These are phyloP conservation scores for Leucosporidium yakuticum DNA, from an alignment of 768 basidiomycete genomes.

Conservation along the genomic window DNA sequence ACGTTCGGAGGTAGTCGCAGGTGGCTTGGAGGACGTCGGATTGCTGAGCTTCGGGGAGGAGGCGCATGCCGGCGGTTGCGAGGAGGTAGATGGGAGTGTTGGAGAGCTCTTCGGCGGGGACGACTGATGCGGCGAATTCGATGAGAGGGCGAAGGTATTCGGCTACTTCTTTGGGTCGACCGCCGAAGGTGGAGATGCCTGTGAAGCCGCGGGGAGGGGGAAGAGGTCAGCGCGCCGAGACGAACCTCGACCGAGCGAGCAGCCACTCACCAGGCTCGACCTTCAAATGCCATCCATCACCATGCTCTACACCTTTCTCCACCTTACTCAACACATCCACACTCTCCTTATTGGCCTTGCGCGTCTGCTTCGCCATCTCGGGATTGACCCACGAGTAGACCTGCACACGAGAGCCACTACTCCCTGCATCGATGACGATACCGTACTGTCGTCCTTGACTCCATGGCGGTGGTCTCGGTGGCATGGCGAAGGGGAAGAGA, in stretches of 20 bases:
- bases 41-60: constrained; percentile 65
- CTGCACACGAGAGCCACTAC: constrained; percentile 85
- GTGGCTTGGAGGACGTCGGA: constrained; percentile 65
- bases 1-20: constrained; percentile 65
- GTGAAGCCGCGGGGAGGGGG: not conserved
- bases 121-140: constrained; percentile 67
- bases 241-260: not conserved
- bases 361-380: constrained; percentile 54
- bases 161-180: constrained; percentile 63
- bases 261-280: constrained; percentile 62
- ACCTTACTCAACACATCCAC: constrained; percentile 67
- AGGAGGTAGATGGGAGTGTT: constrained; percentile 88
- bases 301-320: constrained; percentile 77
- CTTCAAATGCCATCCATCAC: constrained; percentile 81
- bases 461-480: constrained; percentile 19
- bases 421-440: constrained; percentile 96
- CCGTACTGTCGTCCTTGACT: constrained; percentile 62
- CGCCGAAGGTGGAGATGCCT: constrained; percentile 83
- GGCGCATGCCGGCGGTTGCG: constrained; percentile 95
- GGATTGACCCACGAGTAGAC: constrained; percentile 97
- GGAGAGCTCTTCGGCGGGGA: constrained; percentile 77
- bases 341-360: constrained; percentile 49
- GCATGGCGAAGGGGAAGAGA: constrained; percentile 3
- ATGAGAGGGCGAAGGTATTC: constrained; percentile 75
- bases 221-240: constrained; percentile 1